Conservation (phyloP, 1,284 basidiomycete genomes). For the Malassezia globosa region DNA sequence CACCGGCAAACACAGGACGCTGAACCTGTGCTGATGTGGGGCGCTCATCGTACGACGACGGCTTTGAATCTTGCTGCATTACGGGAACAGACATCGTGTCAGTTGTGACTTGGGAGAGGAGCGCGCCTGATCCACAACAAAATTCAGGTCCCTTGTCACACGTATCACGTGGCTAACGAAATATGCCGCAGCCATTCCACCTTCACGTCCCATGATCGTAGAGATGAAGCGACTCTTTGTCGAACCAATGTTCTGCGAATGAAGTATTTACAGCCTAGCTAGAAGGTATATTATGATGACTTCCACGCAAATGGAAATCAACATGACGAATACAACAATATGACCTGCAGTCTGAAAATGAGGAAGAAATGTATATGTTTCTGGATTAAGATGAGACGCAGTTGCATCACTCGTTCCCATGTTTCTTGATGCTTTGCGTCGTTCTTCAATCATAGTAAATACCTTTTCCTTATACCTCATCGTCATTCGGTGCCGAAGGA, state of each 20-base stretch:
- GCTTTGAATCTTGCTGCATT: too few relatives aligned
- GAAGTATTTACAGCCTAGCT: background rate
- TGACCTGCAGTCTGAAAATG: constrained; percentile 10
- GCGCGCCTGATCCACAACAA: too few relatives aligned
- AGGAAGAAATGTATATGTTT: constrained; percentile 4
- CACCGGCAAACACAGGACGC: constrained; percentile 27
- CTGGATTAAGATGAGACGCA: background rate
- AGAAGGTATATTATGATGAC: constrained; percentile 11
- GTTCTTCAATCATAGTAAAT: background rate
- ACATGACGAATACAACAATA: constrained; percentile 1
- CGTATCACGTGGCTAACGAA: too few relatives aligned
- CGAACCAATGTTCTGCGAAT: too few relatives aligned
- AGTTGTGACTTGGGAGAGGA: too few relatives aligned
- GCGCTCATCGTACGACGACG: background rate
- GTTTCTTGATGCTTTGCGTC: background rate
- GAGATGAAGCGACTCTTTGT: too few relatives aligned
- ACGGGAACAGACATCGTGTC: too few relatives aligned
- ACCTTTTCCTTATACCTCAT: constrained; percentile 9
- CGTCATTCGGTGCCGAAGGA: constrained; percentile 12
- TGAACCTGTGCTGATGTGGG: constrained; percentile 14
- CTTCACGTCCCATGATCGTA: too few relatives aligned
- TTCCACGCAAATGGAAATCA: constrained; percentile 1
- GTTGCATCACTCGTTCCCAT: background rate
- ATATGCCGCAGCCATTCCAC: too few relatives aligned
- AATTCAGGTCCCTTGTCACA: too few relatives aligned